Evolutionary conservation across 257 asterid species (phyloP), one percentile per base, ranked within the genome.

Genomic region (Craterostigma plantagineum): DNA sequence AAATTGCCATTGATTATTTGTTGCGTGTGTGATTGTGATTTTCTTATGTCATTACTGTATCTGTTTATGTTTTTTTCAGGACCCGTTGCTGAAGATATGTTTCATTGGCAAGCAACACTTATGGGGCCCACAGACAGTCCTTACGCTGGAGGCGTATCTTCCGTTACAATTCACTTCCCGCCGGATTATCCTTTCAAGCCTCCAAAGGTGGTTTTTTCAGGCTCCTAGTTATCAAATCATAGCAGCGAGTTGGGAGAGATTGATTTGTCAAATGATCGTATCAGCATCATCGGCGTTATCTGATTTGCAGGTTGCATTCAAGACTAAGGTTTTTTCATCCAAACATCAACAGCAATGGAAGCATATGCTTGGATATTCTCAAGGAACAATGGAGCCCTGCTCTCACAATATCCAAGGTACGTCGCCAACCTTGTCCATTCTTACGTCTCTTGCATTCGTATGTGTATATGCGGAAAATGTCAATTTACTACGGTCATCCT

Each of bases 341-440:
- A 33, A 46, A 46, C 14, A 13, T 46, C 40, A 46, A 46, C 16
- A 46, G 51, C 11, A 46, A 46, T 34, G 40, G 51, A 33, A 46
- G 64, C 49, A 63, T 63, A 45, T 63, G 64, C 44, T 61, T 63
- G 16, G 69, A 63, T 53, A 63, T 63, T 50, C 61, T n/a, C n/a
- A 53, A 63, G 45, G 69, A 63, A 16, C 64, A 61, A 41, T 61
- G 58, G 67, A 55, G 62, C 58, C 62, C 58, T 3, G 67, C 62
- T 10, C 58, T 55, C 12, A 55, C 62, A 50, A 61, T 55, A 45
- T 63, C 70, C 1, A 64, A 64, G 66, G 70, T 48, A 39, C 35
- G 11, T n/a, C n/a, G n/a, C n/a, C 17, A 49, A 37, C 14, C 23
- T 43, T 10, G 10, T 43, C 17, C 16, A 39, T 8, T 39, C n/a